Percentiles rank a stretch among this genome's conserved stretches.
Conservation (phyloP, 2,329 filamentous ascomycete species). For the Colletotrichum agaves region DNA sequence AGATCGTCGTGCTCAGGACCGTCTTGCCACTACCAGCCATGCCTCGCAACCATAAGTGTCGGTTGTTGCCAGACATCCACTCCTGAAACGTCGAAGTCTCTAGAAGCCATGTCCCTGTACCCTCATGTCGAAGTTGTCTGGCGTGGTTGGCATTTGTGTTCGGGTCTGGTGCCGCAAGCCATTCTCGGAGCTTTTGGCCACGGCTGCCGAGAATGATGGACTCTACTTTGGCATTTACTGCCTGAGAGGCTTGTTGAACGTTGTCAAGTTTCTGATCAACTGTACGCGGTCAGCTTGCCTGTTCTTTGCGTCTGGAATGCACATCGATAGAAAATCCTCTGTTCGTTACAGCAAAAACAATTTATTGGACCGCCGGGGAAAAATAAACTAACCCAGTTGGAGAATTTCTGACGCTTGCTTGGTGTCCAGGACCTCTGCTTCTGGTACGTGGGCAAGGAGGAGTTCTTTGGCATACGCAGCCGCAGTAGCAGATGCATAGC, state of each 20-base stretch:
- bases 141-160: background rate
- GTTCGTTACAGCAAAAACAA: no score
- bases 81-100: background rate
- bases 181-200: background rate
- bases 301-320: no score
- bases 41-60: background rate
- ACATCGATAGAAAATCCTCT: no score
- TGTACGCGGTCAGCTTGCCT: no score
- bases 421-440: background rate
- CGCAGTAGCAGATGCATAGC: conserved; percentile 48
- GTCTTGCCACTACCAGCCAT: background rate
- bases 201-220: background rate
- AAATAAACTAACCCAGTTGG: background rate
- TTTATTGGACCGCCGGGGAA: no score
- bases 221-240: background rate
- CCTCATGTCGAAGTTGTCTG: background rate
- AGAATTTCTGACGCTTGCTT: background rate
- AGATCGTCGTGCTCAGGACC: background rate
- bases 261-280: background rate
- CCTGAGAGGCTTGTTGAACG: background rate
- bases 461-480: conserved; percentile 43
- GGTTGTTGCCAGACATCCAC: background rate
- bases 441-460: no score
- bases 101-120: background rate
- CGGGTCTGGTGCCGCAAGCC: background rate